A percentile compares a stretch with the other conserved stretches of the same genome.
Conservation (phyloP, 176 grass and related monocot genomes). For the Phragmites australis region DNA sequence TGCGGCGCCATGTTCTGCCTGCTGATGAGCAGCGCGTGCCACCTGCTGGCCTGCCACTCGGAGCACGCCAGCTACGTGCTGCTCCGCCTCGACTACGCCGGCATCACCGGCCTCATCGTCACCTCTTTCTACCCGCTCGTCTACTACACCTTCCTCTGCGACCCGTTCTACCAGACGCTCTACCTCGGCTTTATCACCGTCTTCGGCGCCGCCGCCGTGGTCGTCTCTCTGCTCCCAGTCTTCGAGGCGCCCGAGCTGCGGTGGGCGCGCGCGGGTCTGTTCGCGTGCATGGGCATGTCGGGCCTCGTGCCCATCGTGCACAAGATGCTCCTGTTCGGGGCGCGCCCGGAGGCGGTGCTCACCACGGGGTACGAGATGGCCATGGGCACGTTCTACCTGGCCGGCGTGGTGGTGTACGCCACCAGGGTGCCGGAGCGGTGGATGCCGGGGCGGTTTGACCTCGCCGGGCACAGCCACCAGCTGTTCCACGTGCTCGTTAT, state of each 20-base stretch:
- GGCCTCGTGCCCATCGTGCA: conserved; percentile 74
- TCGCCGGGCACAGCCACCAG: conserved; percentile 77
- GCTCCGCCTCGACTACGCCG: conserved; percentile 82
- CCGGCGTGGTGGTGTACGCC: conserved; percentile 65
- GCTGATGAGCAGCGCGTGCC: conserved; percentile 81
- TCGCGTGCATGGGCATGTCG: conserved; percentile 66
- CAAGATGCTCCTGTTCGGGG: conserved; percentile 64
- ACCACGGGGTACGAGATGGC: conserved; percentile 72
- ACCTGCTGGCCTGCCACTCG: conserved; percentile 77
- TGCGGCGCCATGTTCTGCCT: conserved; percentile 81
- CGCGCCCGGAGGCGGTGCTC: conserved; percentile 56
- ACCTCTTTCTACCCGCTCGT: conserved; percentile 92
- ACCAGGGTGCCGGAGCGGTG: conserved; percentile 74
- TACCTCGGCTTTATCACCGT: conserved; percentile 71
- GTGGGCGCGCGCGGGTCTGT: conserved; percentile 52
- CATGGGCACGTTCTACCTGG: conserved; percentile 58
- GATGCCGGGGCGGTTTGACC: conserved; percentile 73
- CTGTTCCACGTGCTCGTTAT: conserved; percentile 77
- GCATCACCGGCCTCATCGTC: conserved; percentile 77
- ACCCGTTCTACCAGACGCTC: conserved; percentile 49
- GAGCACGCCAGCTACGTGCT: conserved; percentile 72
- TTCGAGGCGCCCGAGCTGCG: conserved; percentile 63
- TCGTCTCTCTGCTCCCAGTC: conserved; percentile 60
- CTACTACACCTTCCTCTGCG: conserved; percentile 81
- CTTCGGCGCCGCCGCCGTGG: conserved; percentile 49